Evolutionary conservation across 306 rosid species (phyloP).

Genomic region (Inga leiocalycina): DNA sequence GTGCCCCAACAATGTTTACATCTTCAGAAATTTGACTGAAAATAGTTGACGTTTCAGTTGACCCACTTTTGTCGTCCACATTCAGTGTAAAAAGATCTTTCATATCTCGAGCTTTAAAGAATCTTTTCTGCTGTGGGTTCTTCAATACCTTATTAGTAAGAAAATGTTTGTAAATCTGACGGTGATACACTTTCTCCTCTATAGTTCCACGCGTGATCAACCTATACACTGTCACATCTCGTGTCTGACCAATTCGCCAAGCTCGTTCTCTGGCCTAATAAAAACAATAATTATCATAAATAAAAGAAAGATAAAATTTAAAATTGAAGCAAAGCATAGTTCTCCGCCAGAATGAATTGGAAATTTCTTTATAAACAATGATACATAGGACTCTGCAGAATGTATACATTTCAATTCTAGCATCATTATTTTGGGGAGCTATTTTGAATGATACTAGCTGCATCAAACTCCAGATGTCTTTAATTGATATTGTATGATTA

Average conservation of each 20-base stretch:
- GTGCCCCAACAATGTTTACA: constrained; percentile 60
- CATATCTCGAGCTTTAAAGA: constrained; percentile 97
- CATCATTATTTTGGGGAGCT: background rate
- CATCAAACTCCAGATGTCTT: constrained; percentile 15
- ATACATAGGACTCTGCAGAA: constrained; percentile 2
- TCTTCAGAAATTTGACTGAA: constrained; percentile 79
- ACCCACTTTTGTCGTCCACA: constrained; percentile 67
- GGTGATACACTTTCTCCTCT: constrained; percentile 96
- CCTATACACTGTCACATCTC: constrained; percentile 91
- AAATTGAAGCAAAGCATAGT: constrained; percentile 26
- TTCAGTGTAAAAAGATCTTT: constrained; percentile 86
- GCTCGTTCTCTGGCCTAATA: constrained; percentile 97
- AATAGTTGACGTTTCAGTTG: constrained; percentile 88
- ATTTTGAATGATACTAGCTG: constrained; percentile 15
- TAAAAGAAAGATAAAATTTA: constrained; percentile 34
- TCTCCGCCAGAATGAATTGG: constrained; percentile 20
- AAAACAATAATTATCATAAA: constrained; percentile 33
- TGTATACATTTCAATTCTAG: background rate
- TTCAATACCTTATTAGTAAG: constrained; percentile 91
- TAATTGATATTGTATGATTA: background rate
- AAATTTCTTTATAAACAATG: constrained; percentile 32
- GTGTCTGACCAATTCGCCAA: constrained; percentile 98
- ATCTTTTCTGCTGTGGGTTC: constrained; percentile 97
- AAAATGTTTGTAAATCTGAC: constrained; percentile 97
- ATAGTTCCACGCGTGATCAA: constrained; percentile 94